These are phyloP conservation scores for Aspergillus sp. DNA, from an alignment of 2,329 filamentous ascomycete species.

Conservation along the genomic window DNA sequence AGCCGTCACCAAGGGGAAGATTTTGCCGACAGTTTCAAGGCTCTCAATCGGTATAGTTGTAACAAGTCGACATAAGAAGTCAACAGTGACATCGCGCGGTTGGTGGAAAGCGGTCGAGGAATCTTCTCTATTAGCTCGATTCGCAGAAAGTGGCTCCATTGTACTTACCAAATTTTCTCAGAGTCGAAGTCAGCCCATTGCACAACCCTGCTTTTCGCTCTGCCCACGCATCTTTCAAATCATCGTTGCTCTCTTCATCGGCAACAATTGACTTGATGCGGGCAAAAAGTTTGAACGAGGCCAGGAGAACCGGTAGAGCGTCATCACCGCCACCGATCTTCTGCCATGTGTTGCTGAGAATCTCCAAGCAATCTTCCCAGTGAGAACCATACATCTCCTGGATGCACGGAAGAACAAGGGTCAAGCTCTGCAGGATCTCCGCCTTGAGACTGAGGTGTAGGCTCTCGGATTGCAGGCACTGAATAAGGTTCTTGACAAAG, in stretches of 20 bases:
- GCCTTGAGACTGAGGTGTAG: conserved; percentile 38
- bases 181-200: conserved; percentile 48
- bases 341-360: conserved; percentile 60
- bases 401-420: conserved; percentile 67
- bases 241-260: conserved; percentile 73
- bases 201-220: conserved; percentile 61
- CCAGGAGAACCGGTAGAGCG: conserved; percentile 63
- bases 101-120: conserved; percentile 57
- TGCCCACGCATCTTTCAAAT: conserved; percentile 72
- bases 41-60: conserved; percentile 62
- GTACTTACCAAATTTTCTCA: conserved; percentile 40
- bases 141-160: background rate
- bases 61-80: conserved; percentile 68
- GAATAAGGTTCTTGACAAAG: conserved; percentile 73
- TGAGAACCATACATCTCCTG: conserved; percentile 83
- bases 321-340: conserved; percentile 48
- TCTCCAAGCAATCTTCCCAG: conserved; percentile 68
- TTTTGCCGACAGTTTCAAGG: conserved; percentile 62
- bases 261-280: conserved; percentile 58
- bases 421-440: conserved; percentile 45
- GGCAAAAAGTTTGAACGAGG: conserved; percentile 69
- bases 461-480: conserved; percentile 66
- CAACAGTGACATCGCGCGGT: conserved; percentile 72
- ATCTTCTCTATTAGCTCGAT: conserved; percentile 28
- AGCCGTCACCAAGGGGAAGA: conserved; percentile 75